Conservation (phyloP, 306 rosid genomes). For the Arachis hypogaea region DNA sequence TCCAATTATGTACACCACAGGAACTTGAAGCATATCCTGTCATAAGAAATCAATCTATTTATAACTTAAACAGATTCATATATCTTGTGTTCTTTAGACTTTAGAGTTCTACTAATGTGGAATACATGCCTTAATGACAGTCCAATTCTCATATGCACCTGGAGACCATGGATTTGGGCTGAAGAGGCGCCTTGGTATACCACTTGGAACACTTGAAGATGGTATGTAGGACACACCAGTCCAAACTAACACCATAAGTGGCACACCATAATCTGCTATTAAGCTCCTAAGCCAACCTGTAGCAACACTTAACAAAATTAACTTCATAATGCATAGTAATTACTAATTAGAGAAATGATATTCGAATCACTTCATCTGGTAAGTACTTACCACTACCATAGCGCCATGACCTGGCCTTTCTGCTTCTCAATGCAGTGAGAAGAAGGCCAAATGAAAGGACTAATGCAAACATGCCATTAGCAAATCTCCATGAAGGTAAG, state of each 20-base stretch:
- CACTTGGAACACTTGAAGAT: conserved; percentile 69
- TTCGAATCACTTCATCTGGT: not conserved
- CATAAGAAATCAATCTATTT: not conserved
- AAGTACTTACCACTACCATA: conserved; percentile 77
- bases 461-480: conserved; percentile 98
- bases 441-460: conserved; percentile 98
- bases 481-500: conserved; percentile 88
- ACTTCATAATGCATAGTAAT: too few relatives aligned
- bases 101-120: not conserved
- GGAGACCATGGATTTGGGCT: conserved; percentile 99
- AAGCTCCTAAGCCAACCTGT: conserved; percentile 91
- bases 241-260: conserved; percentile 95
- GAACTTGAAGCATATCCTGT: conserved; percentile 90
- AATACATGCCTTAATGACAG: conserved; percentile 76
- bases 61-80: too few relatives aligned
- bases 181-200: conserved; percentile 88
- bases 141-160: conserved; percentile 98
- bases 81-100: not conserved
- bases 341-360: too few relatives aligned
- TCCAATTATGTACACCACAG: conserved; percentile 81
- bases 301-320: not conserved
- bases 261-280: conserved; percentile 96
- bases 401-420: conserved; percentile 98
- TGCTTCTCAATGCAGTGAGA: conserved; percentile 77
- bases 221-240: conserved; percentile 90